Evolutionary conservation across 345 rosid species (phyloP), one percentile per base, ranked within the genome.

Genomic region (rapeseed (Brassica napus)): DNA sequence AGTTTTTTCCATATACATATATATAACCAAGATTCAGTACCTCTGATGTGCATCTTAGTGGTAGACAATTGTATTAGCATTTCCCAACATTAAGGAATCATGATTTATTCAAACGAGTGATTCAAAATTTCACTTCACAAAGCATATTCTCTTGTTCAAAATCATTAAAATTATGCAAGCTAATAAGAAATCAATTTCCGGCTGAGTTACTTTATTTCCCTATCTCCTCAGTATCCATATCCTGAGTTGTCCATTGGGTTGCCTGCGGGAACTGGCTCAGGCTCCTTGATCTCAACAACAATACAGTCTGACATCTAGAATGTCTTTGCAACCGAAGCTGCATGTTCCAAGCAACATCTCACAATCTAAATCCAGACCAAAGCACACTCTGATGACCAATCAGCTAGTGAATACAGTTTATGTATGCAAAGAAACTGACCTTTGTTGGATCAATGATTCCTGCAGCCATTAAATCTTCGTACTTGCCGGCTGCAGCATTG

Each of bases 261-360:
- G 57, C 90, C 97, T 0, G 65, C 88, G 2, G 94, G 87, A 24
- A 71, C 84, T 2, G 97, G 81, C 61, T 93, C 98, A 1, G 97
- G 91, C 72, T 96, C 98, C 89, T 90, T 96, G 83, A 96, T 92
- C 89, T 96, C 98, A 26, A 93, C 98, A 24, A 96, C 99, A 1
- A 93, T 98, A 77, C 98, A 93, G 68, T 96, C 99, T 0, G 98
- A 96, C 98, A 93, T 96, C 90, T 93, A 85, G 87, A 96, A 96
- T 1, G 97, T 96, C 84, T 92, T 93, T 14, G 99, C 97, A 15
- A 96, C 99, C 0, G 98, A 96, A 10, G 97, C 84, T 18, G 99
- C 98, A 64, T 96, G 99, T 88, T 96, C 98, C 87, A 93, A 78
- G 90, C 99, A 96, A 82, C 98, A 96, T 83, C 99, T 89, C 10